Evolutionary conservation across 2,329 filamentous ascomycete genomes (phyloP).

Genomic region (Epichloe baconii): DNA sequence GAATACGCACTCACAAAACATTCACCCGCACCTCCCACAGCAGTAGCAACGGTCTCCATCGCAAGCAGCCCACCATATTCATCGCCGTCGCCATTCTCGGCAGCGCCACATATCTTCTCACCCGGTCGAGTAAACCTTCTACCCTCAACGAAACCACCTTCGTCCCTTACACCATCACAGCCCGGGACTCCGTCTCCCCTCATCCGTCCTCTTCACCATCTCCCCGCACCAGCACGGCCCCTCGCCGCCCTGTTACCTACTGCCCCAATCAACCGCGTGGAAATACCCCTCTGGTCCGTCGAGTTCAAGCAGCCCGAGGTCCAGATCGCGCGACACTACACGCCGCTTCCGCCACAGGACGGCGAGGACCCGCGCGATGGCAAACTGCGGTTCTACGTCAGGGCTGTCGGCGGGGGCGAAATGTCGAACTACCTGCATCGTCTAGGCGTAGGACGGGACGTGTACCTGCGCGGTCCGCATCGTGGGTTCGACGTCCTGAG

Average conservation of each 20-base stretch:
- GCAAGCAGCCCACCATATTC: constrained; percentile 16
- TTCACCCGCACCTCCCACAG: neutral
- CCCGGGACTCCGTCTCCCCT: constrained; percentile 50
- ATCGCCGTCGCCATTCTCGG: constrained; percentile 12
- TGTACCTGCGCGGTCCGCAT: constrained; percentile 71
- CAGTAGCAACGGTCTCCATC: neutral
- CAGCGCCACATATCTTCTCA: constrained; percentile 15
- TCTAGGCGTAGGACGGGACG: constrained; percentile 44
- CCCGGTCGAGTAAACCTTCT: constrained; percentile 12
- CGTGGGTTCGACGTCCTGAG: constrained; percentile 44
- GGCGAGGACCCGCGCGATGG: constrained; percentile 20
- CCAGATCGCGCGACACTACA: constrained; percentile 86
- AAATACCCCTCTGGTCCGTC: constrained; percentile 62
- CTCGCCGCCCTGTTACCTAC: constrained; percentile 14
- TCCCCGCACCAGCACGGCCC: constrained; percentile 24
- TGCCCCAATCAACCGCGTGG: constrained; percentile 15
- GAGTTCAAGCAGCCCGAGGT: constrained; percentile 91
- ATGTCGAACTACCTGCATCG: constrained; percentile 70
- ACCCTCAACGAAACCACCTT: constrained; percentile 48
- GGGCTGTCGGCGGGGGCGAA: constrained; percentile 68
- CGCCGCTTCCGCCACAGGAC: constrained; percentile 54
- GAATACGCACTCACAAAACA: neutral
- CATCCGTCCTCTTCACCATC: constrained; percentile 57
- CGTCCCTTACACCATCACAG: constrained; percentile 50
- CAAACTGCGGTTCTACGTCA: constrained; percentile 59